phyloP scores from a whole-genome alignment of 805 yeast species.

The Ogataea philodendri region DNA sequence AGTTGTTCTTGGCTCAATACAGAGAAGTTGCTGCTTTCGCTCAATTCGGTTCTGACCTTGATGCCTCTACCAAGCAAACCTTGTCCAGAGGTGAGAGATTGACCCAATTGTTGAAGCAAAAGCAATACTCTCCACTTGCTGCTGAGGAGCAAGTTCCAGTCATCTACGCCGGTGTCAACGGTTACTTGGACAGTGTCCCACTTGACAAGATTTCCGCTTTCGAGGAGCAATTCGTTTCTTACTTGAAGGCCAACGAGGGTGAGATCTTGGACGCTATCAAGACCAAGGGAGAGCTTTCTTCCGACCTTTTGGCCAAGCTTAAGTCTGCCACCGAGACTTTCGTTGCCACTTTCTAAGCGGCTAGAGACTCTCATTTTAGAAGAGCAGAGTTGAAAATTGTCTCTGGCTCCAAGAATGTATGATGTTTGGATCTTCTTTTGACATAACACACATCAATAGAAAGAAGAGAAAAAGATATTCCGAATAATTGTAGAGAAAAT shows the following conservation, averaged over 20 bases:
- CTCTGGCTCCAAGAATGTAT: slow-evolving; percentile 19
- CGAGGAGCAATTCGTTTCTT: slow-evolving; percentile 88
- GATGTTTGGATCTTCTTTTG: slow-evolving; percentile 24
- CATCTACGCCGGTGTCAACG: slow-evolving; percentile 99
- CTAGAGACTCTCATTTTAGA: slow-evolving; percentile 15
- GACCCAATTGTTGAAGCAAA: slow-evolving; percentile 97
- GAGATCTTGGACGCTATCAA: slow-evolving; percentile 81
- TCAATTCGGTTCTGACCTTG: slow-evolving; percentile 99
- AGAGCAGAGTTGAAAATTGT: slow-evolving; percentile 13
- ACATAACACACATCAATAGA: slow-evolving; percentile 21
- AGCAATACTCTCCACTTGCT: slow-evolving; percentile 93
- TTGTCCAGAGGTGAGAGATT: slow-evolving; percentile 99
- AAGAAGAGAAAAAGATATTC: slow-evolving; percentile 22
- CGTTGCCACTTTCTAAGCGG: slow-evolving; percentile 76
- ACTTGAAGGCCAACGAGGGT: slow-evolving; percentile 87
- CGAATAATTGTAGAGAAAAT: slow-evolving; percentile 11
- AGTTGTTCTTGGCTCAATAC: slow-evolving; percentile 99
- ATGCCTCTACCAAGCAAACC: slow-evolving; percentile 99
- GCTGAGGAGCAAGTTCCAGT: slow-evolving; percentile 99
- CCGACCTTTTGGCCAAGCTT: slow-evolving; percentile 82
- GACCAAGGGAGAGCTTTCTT: slow-evolving; percentile 85
- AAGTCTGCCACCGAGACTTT: slow-evolving; percentile 91
- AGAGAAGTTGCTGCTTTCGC: slow-evolving; percentile 99
- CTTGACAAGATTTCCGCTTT: slow-evolving; percentile 84
- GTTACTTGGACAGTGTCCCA: slow-evolving; percentile 88